These are phyloP conservation scores for Aspergillus coremiiformis DNA, from an alignment of 495 filamentous ascomycete genomes.

Conservation along the genomic window DNA sequence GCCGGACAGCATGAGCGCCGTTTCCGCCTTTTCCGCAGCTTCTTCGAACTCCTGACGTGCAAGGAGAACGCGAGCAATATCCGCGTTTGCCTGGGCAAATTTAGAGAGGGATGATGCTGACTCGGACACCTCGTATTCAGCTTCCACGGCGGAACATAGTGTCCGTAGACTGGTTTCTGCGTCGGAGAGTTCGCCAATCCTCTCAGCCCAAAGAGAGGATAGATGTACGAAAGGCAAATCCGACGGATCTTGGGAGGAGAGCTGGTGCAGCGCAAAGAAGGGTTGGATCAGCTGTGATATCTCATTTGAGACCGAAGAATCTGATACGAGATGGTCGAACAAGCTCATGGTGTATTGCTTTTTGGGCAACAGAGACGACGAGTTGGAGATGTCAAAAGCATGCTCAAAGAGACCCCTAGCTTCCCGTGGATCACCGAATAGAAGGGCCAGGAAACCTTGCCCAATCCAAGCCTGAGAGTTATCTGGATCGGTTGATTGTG, in stretches of 20 bases:
- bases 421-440: constrained; percentile 64
- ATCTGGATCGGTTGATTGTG: constrained; percentile 89
- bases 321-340: constrained; percentile 67
- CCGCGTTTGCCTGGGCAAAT: constrained; percentile 79
- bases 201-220: constrained; percentile 70
- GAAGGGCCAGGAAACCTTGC: constrained; percentile 75
- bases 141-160: constrained; percentile 63
- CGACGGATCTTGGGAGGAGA: constrained; percentile 57
- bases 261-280: constrained; percentile 79
- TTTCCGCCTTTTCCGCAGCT: constrained; percentile 66
- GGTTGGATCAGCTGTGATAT: constrained; percentile 61
- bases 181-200: constrained; percentile 57
- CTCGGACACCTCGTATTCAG: constrained; percentile 77
- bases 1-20: constrained; percentile 61
- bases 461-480: constrained; percentile 90
- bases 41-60: constrained; percentile 53
- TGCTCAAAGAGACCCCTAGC: constrained; percentile 85
- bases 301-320: constrained; percentile 49
- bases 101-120: constrained; percentile 59
- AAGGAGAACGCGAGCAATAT: constrained; percentile 72
- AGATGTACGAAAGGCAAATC: constrained; percentile 71
- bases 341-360: constrained; percentile 67
- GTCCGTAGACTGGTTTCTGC: constrained; percentile 57
- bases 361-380: constrained; percentile 61
- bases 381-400: constrained; percentile 83